These are phyloP conservation scores for Phallus indusiatus DNA, from an alignment of 768 basidiomycete species.

Conservation along the genomic window DNA sequence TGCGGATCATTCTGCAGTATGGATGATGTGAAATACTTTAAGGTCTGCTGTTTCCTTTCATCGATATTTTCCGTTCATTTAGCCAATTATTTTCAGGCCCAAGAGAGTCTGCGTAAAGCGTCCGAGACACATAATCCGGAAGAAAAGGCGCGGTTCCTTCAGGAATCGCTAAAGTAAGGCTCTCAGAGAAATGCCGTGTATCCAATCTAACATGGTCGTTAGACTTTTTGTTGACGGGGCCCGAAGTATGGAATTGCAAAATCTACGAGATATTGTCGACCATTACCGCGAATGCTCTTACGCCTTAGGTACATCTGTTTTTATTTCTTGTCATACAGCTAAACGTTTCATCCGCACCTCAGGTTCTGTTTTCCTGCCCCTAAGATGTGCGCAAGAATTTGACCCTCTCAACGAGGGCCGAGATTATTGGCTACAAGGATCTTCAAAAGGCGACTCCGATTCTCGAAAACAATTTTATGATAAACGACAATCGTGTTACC, in stretches of 20 bases:
- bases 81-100: slow-evolving; percentile 44
- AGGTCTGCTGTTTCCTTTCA: slow-evolving; percentile 37
- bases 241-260: slow-evolving; percentile 71
- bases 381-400: slow-evolving; percentile 69
- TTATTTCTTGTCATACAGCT: neutral
- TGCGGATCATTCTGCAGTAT: slow-evolving; percentile 98
- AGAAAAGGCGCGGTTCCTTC: slow-evolving; percentile 72
- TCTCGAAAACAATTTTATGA: slow-evolving; percentile 48
- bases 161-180: slow-evolving; percentile 75
- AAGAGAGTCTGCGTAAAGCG: slow-evolving; percentile 88
- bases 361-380: slow-evolving; percentile 81
- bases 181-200: neutral
- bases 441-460: slow-evolving; percentile 43
- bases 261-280: slow-evolving; percentile 76
- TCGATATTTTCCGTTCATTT: neutral
- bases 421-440: slow-evolving; percentile 67
- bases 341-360: neutral
- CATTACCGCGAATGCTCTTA: slow-evolving; percentile 83
- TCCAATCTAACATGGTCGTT: neutral
- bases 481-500: slow-evolving; percentile 65
- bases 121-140: slow-evolving; percentile 64
- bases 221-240: slow-evolving; percentile 88
- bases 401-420: slow-evolving; percentile 70
- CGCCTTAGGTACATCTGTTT: slow-evolving; percentile 53
- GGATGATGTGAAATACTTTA: slow-evolving; percentile 97